Base-by-base conservation (phyloP, 1,284 basidiomycete genomes). In the Malassezia nana region DNA sequence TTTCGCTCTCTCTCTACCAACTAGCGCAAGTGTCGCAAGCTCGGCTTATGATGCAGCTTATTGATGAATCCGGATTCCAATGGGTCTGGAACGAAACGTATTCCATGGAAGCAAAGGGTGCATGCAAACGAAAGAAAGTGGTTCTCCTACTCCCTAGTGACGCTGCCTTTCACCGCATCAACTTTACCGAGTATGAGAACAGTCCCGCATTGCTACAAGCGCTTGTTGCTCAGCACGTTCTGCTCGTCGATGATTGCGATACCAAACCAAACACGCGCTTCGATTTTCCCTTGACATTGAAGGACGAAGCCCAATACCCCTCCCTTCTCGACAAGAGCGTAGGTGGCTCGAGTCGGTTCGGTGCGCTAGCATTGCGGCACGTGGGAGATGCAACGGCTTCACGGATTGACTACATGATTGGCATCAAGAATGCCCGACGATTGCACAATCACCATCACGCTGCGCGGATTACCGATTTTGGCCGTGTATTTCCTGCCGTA, bases 221-320 rank as follows among this genome's bases (percentile, higher is more conserved):
- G 4, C 83, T 96, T 18, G 84, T 96, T 51, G 80, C 82, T 55
- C 87, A 95, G 65, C 92, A 99, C 75, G 81, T 99, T 58, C 85
- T 99, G 56, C 85, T 83, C 0, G 74, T 63, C 0, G 78, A 30
- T 62, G 81, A 40, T 79, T 55, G 53, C 33, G 26, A 20, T 7
- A 10, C 35, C 10, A 7, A 9, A 13, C 24, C n/a, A 18, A 16
- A 29, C 3, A 30, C 3, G 39, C 16, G 10, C 20, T 44, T 40
- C 26, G 33, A 24, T 26, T 1, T 38, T 30, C 41, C 44, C 33
- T n/a, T 56, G 13, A n/a, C 41, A 6, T 30, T 55, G 15, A 10
- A 6, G 28, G 53, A 57, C 26, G 52, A 45, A 15, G 53, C 30
- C 1, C 53, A 51, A 22, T 47, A 53, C 26, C 42, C 49, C 2